Conservation (phyloP, 805 yeast species). For the Candida methanosorbosa region DNA sequence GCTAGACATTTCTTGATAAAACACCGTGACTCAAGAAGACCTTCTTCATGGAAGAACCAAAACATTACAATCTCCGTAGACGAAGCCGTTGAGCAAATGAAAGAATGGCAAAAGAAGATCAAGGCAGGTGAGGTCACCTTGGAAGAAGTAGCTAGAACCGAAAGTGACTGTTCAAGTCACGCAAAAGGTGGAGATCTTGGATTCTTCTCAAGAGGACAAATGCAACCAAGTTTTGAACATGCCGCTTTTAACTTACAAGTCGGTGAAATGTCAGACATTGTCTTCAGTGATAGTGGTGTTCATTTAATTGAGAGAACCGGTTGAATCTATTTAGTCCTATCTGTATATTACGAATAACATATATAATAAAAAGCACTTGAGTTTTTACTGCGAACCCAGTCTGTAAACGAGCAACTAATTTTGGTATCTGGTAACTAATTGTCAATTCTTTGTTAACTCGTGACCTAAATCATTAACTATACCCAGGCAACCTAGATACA, state of each 20-base stretch:
- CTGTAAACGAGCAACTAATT: no score
- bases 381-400: no score
- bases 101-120: constrained; percentile 48
- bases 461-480: no score
- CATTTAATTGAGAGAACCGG: constrained; percentile 85
- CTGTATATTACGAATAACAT: no score
- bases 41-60: constrained; percentile 78
- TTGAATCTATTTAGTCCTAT: no score
- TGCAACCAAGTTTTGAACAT: constrained; percentile 92
- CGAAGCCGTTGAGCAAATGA: constrained; percentile 65
- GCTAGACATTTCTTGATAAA: constrained; percentile 79
- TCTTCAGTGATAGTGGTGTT: constrained; percentile 86
- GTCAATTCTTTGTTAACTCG: no score
- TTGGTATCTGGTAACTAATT: no score
- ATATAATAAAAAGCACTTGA: no score
- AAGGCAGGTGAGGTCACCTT: constrained; percentile 58
- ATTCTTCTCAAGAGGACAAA: constrained; percentile 76
- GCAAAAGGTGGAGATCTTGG: constrained; percentile 91
- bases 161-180: constrained; percentile 85
- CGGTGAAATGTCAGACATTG: constrained; percentile 75
- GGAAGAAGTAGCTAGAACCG: constrained; percentile 66
- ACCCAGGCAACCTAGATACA: no score
- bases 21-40: constrained; percentile 77
- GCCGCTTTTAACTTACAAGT: constrained; percentile 76
- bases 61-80: constrained; percentile 75